Percentiles rank a stretch among this genome's conserved stretches.
These are phyloP conservation scores for Umbelopsis vinacea DNA, from an alignment of 192 early-diverging fungal genomes.

Conservation along the genomic window DNA sequence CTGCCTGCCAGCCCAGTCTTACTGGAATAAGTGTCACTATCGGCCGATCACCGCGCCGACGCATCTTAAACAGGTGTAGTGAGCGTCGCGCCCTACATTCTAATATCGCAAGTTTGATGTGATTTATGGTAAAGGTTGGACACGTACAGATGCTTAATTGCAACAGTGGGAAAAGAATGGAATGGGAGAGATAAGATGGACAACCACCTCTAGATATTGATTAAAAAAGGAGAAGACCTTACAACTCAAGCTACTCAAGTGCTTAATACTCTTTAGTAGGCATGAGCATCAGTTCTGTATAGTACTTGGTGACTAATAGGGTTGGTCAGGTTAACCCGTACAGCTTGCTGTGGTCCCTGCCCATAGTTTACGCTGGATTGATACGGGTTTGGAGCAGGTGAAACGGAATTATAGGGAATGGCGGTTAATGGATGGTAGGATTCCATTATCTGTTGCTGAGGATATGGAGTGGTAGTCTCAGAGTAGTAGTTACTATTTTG, in stretches of 20 bases:
- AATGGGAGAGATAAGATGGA: neutral
- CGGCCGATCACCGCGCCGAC: too few relatives aligned
- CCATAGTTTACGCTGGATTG: too few relatives aligned
- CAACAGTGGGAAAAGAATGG: neutral
- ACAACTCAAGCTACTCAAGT: too few relatives aligned
- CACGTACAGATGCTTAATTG: neutral
- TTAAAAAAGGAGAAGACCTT: too few relatives aligned
- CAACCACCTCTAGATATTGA: too few relatives aligned
- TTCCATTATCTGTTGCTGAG: slow-evolving; percentile 11
- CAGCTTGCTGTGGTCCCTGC: slow-evolving; percentile 1
- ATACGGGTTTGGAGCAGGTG: neutral
- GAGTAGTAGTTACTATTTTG: neutral
- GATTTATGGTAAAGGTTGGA: neutral
- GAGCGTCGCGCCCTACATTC: too few relatives aligned
- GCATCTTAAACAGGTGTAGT: too few relatives aligned
- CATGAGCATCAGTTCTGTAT: neutral
- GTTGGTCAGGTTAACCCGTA: neutral
- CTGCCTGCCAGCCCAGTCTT: too few relatives aligned
- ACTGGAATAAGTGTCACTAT: too few relatives aligned
- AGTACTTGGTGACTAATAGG: slow-evolving; percentile 2
- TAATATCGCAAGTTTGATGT: too few relatives aligned
- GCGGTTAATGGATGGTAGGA: slow-evolving; percentile 6
- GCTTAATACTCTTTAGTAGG: neutral
- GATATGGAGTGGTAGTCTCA: neutral
- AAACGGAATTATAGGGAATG: neutral